phyloP scores from a whole-genome alignment of 2,329 filamentous ascomycete species.

The Ceratocystis lukuohia region DNA sequence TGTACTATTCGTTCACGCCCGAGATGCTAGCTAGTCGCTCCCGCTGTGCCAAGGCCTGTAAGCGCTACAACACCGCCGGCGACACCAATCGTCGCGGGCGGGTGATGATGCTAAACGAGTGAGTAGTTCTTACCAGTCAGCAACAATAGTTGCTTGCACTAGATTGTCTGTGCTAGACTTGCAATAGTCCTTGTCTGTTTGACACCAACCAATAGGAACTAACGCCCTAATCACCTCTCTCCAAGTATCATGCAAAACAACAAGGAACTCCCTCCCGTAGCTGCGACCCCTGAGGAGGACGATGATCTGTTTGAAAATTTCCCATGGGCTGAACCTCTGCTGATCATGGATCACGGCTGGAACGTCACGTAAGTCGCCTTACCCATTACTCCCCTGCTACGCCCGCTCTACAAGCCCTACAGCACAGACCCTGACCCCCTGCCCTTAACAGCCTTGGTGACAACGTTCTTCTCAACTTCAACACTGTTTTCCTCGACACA shows the following conservation, averaged over 20 bases:
- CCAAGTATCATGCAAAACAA: slow-evolving; percentile 46
- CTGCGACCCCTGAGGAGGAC: slow-evolving; percentile 37
- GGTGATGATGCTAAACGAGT: slow-evolving; percentile 60
- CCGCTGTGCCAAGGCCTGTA: slow-evolving; percentile 48
- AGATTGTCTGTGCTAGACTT: too few species aligned
- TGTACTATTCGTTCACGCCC: slow-evolving; percentile 62
- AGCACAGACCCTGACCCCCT: background rate
- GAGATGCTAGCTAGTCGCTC: slow-evolving; percentile 49
- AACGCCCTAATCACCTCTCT: background rate
- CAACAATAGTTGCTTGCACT: too few species aligned
- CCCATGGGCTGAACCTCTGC: slow-evolving; percentile 56
- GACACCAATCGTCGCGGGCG: slow-evolving; percentile 45
- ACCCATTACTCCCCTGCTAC: too few species aligned
- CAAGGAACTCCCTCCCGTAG: slow-evolving; percentile 47
- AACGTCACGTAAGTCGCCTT: slow-evolving; percentile 43
- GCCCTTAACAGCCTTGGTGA: slow-evolving; percentile 42
- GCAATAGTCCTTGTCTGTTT: background rate
- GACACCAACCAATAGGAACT: background rate
- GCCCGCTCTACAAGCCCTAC: too few species aligned
- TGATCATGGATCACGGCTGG: slow-evolving; percentile 64
- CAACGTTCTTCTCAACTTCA: slow-evolving; percentile 61
- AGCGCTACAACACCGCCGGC: slow-evolving; percentile 49
- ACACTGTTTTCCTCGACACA: slow-evolving; percentile 65
- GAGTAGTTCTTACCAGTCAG: slow-evolving; percentile 26
- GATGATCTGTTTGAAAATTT: slow-evolving; percentile 48